Evolutionary conservation across 495 filamentous ascomycete species (phyloP), one percentile per base, ranked within the genome.

Genomic region (Rusavskia elegans): DNA sequence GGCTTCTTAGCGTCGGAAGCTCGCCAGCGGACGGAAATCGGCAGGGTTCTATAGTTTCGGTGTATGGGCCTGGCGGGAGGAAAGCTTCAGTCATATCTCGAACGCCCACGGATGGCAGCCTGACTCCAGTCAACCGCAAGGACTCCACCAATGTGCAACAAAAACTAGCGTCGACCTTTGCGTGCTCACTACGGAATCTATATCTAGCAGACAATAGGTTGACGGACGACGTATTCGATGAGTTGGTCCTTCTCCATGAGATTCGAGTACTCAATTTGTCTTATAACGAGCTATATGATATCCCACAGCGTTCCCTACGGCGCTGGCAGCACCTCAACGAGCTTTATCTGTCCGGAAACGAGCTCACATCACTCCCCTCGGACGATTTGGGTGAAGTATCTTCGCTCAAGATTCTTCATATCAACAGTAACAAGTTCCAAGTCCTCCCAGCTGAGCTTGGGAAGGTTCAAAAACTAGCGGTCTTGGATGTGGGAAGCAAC

Each of bases 401-500:
- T 57, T 75, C 84, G 20, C 72, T 99, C 19, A 90, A 93, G 61
- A 79, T 92, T 16, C 75, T 99, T 13, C 87, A 96, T 61, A 86
- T 99, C 68, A 99, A 99, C 64, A 80, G 81, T 53, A 99, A 99
- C 66, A 89, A 94, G 63, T 99, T 99, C 62, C 93, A 95, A 58
- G 89, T 90, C 25, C 75, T 99, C 1, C 93, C 92, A 0, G 93
- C 92, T 1, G 92, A 99, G 63, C 80, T 99, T 30, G 92, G 87
- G 49, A 89, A 95, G 65, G 87, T 95, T 17, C 82, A 85, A 63
- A 93, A 89, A 66, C 76, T 95, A 25, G 74, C 89, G 9, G 82
- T 95, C 21, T 71, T 99, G 38, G 92, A 99, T 67, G 90, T 92
- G 56, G 89, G 89, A 50, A 96, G 85, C 71, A 99, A 99, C 59